Conservation (phyloP, 1,284 basidiomycete genomes). For the Irpex rosettiformis region DNA sequence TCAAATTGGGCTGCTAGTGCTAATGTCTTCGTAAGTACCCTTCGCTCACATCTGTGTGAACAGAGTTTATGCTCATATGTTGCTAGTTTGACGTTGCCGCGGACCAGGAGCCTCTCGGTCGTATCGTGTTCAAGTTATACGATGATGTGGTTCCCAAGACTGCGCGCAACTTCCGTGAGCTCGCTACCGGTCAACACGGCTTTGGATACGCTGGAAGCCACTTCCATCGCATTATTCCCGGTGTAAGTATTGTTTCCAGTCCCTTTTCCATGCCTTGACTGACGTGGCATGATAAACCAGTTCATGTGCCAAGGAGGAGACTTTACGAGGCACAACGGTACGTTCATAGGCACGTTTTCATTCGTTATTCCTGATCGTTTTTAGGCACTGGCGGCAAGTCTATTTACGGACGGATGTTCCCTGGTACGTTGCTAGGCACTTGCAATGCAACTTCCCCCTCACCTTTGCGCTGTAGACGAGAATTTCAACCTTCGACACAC, state of each 20-base stretch:
- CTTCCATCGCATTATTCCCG: conserved; percentile 86
- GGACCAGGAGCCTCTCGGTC: conserved; percentile 61
- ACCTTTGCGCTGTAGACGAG: conserved; percentile 60
- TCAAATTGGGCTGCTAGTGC: conserved; percentile 32
- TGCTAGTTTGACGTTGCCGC: conserved; percentile 83
- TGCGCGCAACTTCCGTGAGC: conserved; percentile 75
- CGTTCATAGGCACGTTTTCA: neutral
- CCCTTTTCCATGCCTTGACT: neutral
- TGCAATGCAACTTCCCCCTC: neutral
- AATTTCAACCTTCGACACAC: conserved; percentile 81
- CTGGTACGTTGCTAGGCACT: conserved; percentile 40
- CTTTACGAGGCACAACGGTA: conserved; percentile 73
- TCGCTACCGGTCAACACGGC: conserved; percentile 77
- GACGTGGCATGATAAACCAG: conserved; percentile 28
- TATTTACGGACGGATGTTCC: conserved; percentile 85
- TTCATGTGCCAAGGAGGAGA: conserved; percentile 89
- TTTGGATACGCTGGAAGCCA: conserved; percentile 61
- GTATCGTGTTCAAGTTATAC: conserved; percentile 73
- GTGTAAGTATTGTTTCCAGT: conserved; percentile 30
- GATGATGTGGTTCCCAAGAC: conserved; percentile 73
- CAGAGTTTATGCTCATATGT: conserved; percentile 6
- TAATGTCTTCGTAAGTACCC: conserved; percentile 43
- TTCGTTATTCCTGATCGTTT: conserved; percentile 11
- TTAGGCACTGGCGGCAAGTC: conserved; percentile 73
- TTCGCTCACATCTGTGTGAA: conserved; percentile 6